These are phyloP conservation scores for Colletotrichum truncatum DNA, from an alignment of 2,329 filamentous ascomycete species.

Conservation along the genomic window DNA sequence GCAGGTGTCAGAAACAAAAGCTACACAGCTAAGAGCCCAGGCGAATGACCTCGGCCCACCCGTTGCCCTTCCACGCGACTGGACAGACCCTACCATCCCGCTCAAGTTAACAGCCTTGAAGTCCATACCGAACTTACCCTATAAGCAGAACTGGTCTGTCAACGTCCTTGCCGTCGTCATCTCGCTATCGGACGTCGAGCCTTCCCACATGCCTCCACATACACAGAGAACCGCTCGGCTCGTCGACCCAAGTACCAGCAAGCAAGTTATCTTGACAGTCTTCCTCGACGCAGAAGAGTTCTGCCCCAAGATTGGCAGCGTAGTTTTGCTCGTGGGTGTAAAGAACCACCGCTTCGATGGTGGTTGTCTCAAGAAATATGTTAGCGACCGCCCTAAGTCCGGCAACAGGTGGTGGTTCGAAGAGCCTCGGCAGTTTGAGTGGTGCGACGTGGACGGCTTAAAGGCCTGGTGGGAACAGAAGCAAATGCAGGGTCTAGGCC, in stretches of 20 bases:
- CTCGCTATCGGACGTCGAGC: constrained; percentile 56
- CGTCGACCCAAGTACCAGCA: constrained; percentile 59
- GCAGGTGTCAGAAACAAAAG: constrained; percentile 32
- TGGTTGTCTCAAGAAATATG: constrained; percentile 54
- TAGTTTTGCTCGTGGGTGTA: constrained; percentile 61
- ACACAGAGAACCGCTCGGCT: constrained; percentile 62
- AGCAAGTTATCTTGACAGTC: constrained; percentile 62
- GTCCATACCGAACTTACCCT: constrained; percentile 61
- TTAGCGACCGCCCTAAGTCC: constrained; percentile 43
- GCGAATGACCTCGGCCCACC: constrained; percentile 29
- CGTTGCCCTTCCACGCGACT: constrained; percentile 50
- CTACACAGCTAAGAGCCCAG: neutral
- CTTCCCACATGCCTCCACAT: constrained; percentile 58
- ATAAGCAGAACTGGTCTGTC: constrained; percentile 66
- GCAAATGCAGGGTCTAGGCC: neutral
- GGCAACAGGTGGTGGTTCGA: constrained; percentile 62
- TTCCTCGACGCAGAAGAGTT: constrained; percentile 63
- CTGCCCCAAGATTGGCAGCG: constrained; percentile 54
- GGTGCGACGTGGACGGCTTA: constrained; percentile 59
- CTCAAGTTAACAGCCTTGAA: constrained; percentile 61
- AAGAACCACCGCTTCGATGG: constrained; percentile 67
- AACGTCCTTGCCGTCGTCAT: constrained; percentile 63
- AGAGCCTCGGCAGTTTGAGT: constrained; percentile 53
- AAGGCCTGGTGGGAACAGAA: constrained; percentile 53
- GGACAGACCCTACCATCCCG: constrained; percentile 51